Conservation (phyloP, 1,284 basidiomycete genomes). For the Earliella scabrosa region DNA sequence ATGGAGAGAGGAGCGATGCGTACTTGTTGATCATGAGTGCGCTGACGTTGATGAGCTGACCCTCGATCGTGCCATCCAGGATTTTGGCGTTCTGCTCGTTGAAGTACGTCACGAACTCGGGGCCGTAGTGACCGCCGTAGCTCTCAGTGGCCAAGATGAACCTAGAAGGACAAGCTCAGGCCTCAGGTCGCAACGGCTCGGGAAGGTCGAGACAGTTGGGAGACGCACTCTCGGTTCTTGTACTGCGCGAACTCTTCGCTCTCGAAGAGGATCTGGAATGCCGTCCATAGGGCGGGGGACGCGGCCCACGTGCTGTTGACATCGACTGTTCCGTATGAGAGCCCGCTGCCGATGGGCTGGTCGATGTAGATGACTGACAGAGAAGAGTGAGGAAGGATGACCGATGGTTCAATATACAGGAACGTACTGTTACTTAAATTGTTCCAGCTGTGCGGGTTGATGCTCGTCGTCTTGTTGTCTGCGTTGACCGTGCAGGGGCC, state of each 20-base stretch:
- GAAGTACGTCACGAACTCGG: constrained; percentile 67
- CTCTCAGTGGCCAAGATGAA: constrained; percentile 69
- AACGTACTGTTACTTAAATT: constrained; percentile 62
- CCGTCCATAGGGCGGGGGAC: constrained; percentile 60
- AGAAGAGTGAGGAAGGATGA: background rate
- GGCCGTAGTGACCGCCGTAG: constrained; percentile 73
- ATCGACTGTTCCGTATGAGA: constrained; percentile 61
- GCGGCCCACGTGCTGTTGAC: constrained; percentile 61
- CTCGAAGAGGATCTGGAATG: constrained; percentile 72
- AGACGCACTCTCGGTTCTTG: constrained; percentile 55
- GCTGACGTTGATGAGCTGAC: constrained; percentile 43
- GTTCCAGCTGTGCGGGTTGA: constrained; percentile 73
- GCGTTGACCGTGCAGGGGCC: constrained; percentile 63
- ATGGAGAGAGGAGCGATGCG: background rate
- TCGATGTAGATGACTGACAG: constrained; percentile 72
- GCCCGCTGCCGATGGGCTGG: constrained; percentile 74
- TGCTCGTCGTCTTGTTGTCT: constrained; percentile 51
- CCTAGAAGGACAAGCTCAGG: no score
- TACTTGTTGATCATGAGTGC: constrained; percentile 48
- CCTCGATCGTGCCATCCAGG: constrained; percentile 40
- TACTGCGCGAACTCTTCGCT: constrained; percentile 62
- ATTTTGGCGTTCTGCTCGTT: constrained; percentile 67
- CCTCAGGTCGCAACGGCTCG: no score
- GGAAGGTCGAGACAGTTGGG: no score
- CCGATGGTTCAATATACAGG: background rate